Evolutionary conservation across 192 early-diverging fungal species (phyloP).

Genomic region (Podila verticillata): DNA sequence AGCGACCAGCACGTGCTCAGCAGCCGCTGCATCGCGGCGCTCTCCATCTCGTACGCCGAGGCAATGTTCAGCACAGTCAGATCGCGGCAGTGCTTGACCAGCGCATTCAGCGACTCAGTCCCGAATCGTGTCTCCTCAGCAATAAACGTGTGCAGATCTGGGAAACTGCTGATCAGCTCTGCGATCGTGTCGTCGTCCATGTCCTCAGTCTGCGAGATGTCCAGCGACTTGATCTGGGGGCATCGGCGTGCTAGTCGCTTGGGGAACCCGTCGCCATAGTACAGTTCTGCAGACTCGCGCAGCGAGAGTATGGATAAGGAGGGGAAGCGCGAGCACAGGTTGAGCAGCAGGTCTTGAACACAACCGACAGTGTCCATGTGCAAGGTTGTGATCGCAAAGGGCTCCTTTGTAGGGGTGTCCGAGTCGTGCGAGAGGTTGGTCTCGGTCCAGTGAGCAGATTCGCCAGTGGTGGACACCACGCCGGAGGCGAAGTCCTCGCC

Average conservation of each 20-base stretch:
- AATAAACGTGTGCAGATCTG: conserved; percentile 7
- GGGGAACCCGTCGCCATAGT: conserved; percentile 14
- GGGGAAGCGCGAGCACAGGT: conserved; percentile 31
- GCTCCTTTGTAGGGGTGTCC: background rate
- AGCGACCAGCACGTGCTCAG: conserved; percentile 15
- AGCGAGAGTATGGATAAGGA: conserved; percentile 15
- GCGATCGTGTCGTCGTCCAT: conserved; percentile 27
- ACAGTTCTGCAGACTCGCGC: conserved; percentile 5
- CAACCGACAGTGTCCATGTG: conserved; percentile 23
- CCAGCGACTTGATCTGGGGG: conserved; percentile 24
- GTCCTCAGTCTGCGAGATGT: conserved; percentile 19
- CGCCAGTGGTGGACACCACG: background rate
- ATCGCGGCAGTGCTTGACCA: conserved; percentile 11
- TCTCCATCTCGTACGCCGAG: conserved; percentile 5
- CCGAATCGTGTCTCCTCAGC: conserved; percentile 24
- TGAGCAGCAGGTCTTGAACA: conserved; percentile 19
- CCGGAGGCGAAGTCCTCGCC: conserved; percentile 35
- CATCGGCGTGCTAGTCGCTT: conserved; percentile 17
- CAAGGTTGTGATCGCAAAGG: conserved; percentile 20
- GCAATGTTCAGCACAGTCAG: conserved; percentile 18
- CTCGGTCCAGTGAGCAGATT: background rate
- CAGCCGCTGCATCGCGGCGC: conserved; percentile 15
- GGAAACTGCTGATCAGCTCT: conserved; percentile 12
- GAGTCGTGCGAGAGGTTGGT: background rate
- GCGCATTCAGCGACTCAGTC: conserved; percentile 3